Conservation (phyloP, 2,329 filamentous ascomycete genomes). For the Diaporthe sp. region DNA sequence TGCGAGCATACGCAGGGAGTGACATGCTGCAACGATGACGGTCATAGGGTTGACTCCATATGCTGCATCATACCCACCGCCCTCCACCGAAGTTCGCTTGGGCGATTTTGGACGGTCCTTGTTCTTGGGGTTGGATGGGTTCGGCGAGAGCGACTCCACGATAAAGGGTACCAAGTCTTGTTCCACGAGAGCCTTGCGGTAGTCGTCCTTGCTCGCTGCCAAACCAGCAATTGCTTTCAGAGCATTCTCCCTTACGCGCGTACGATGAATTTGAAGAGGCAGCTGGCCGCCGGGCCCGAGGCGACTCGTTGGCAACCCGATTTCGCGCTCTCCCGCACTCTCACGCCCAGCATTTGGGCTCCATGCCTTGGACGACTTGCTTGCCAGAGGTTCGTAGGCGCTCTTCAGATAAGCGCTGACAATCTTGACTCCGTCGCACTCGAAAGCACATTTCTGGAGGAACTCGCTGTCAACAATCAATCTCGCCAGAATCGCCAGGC, state of each 20-base stretch:
- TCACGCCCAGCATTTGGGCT: slow-evolving; percentile 44
- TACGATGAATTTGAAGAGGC: slow-evolving; percentile 71
- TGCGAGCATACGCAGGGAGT: slow-evolving; percentile 82
- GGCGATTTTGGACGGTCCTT: slow-evolving; percentile 53
- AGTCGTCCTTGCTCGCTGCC: slow-evolving; percentile 82
- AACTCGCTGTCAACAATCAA: slow-evolving; percentile 82
- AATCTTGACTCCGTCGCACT: slow-evolving; percentile 63
- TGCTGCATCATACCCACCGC: slow-evolving; percentile 48
- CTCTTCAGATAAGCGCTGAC: slow-evolving; percentile 61
- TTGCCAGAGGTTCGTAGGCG: slow-evolving; percentile 59
- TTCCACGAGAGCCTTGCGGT: slow-evolving; percentile 84
- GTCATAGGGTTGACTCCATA: slow-evolving; percentile 80
- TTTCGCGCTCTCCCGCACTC: slow-evolving; percentile 20
- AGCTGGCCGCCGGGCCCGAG: slow-evolving; percentile 72
- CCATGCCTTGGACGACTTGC: slow-evolving; percentile 48
- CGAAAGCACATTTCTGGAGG: slow-evolving; percentile 84
- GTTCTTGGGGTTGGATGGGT: slow-evolving; percentile 61
- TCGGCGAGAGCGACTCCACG: slow-evolving; percentile 78
- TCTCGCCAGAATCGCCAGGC: slow-evolving; percentile 80
- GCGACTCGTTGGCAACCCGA: slow-evolving; percentile 49
- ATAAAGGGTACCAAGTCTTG: slow-evolving; percentile 85
- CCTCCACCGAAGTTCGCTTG: slow-evolving; percentile 49
- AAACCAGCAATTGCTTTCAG: slow-evolving; percentile 86
- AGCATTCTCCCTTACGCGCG: slow-evolving; percentile 79
- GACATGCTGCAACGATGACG: slow-evolving; percentile 87